These are phyloP conservation scores for Pseudogymnoascus sp. DNA, from an alignment of 2,329 filamentous ascomycete species.

Conservation along the genomic window DNA sequence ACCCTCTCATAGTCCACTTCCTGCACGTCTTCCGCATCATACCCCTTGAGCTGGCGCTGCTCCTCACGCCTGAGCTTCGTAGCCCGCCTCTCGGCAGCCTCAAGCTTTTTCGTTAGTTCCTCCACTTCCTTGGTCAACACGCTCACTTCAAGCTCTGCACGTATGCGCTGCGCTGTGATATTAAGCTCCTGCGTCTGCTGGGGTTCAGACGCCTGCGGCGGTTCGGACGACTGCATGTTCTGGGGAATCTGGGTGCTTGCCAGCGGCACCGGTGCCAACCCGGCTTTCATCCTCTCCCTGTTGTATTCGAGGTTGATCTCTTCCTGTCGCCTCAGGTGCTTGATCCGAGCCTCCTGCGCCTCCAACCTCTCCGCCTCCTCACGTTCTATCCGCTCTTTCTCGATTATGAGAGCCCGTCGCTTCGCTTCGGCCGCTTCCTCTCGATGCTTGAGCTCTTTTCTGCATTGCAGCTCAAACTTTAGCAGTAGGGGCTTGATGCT, in stretches of 20 bases:
- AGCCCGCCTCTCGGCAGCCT: not conserved
- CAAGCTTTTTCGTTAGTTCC: not conserved
- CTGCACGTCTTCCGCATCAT: not conserved
- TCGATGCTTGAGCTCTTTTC: not conserved
- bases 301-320: not conserved
- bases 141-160: not conserved
- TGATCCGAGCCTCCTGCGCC: not conserved
- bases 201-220: not conserved
- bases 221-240: not conserved
- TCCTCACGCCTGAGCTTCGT: not conserved
- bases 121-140: not conserved
- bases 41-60: not conserved
- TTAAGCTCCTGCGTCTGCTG: not conserved
- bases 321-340: not conserved
- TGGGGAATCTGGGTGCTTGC: not conserved
- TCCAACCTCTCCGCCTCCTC: not conserved
- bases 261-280: not conserved
- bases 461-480: not conserved
- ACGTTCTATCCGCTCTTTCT: not conserved
- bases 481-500: not conserved
- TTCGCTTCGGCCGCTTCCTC: not conserved
- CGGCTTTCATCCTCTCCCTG: not conserved
- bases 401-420: not conserved
- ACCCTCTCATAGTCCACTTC: constrained; percentile 8
- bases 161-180: not conserved